Percentiles rank a stretch among this genome's conserved stretches.
phyloP scores from a whole-genome alignment of 805 yeast species.

The Monosporozyma aquatica region DNA sequence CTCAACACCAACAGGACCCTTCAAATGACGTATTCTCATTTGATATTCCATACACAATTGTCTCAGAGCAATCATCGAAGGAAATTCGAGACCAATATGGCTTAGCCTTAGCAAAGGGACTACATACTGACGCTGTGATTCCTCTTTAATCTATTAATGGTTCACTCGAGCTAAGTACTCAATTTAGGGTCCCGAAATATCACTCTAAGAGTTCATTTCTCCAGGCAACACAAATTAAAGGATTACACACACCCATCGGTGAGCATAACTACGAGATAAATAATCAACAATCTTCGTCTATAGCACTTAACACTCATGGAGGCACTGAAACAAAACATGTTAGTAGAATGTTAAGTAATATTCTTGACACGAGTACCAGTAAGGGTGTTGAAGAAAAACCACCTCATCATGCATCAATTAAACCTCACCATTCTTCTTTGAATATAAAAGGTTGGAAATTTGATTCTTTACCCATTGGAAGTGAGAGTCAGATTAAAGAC shows the following conservation, averaged over 20 bases:
- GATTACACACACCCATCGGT: slow-evolving; percentile 25
- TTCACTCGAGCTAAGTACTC: slow-evolving; percentile 26
- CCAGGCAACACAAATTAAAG: slow-evolving; percentile 23
- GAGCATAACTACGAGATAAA: slow-evolving; percentile 1
- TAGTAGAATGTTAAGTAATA: slow-evolving; percentile 18
- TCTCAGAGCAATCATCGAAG: slow-evolving; percentile 23
- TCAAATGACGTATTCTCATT: neutral
- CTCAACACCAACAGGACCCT: too few species aligned
- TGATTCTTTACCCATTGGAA: slow-evolving; percentile 18
- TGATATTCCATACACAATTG: slow-evolving; percentile 19
- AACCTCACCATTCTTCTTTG: slow-evolving; percentile 7
- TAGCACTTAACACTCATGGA: neutral
- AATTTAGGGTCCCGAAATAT: slow-evolving; percentile 27
- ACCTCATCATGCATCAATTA: neutral
- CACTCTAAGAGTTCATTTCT: slow-evolving; percentile 27
- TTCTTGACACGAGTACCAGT: slow-evolving; percentile 10
- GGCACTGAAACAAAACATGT: slow-evolving; percentile 10
- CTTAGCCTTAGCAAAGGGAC: slow-evolving; percentile 17
- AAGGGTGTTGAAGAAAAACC: neutral
- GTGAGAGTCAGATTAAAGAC: neutral
- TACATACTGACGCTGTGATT: slow-evolving; percentile 17
- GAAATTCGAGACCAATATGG: slow-evolving; percentile 22
- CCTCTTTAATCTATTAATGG: slow-evolving; percentile 29
- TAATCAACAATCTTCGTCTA: neutral
- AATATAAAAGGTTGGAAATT: slow-evolving; percentile 30